Base-by-base conservation (phyloP, 129 eudicot genomes). In the Centaurea solstitialis region DNA sequence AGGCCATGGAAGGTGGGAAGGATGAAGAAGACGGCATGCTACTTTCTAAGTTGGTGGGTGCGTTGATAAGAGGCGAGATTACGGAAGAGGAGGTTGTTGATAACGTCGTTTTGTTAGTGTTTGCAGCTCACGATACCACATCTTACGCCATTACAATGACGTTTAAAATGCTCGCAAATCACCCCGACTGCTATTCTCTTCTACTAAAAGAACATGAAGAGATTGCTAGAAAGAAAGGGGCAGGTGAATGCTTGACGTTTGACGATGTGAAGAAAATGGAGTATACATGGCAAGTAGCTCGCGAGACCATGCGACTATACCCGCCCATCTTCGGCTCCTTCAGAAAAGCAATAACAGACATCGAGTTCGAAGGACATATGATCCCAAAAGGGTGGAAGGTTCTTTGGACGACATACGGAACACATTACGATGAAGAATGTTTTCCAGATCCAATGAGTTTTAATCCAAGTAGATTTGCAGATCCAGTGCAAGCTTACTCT, bases 61-160 rank as follows among this genome's bases (percentile, higher is more conserved):
- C 83, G 18, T 70, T 92, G 84, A 87, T 90, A 8, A 81, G 90
- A 33, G 98, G 97, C 7, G 97, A 94, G 85, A 89, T 92, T 9
- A 90, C 75, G 0, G 97, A 92, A 82, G 88, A 74, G 10, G 97
- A 94, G 77, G 97, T 94, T 35, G 91, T 88, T 33, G 98, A 92
- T 82, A 94, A 94, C 10, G 79, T 90, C 26, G 94, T 94, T 30
- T 76, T 94, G 86, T 64, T 94, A 5, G 96, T 94, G 22, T 94
- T 92, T 90, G 97, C 94, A 7, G 97, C 98, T 50, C 97, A 94
- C 68, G 97, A 94, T 65, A 94, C 97, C 17, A 92, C 97, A 12
- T 92, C 98, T 22, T 94, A 92, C 24, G 97, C 97, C 76, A 94
- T 94, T 33, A 92, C 98, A 28, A 92, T 88, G 89, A 85, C 85